Evolutionary conservation across 768 basidiomycete genomes (phyloP).

Genomic region (Calocera cornea): DNA sequence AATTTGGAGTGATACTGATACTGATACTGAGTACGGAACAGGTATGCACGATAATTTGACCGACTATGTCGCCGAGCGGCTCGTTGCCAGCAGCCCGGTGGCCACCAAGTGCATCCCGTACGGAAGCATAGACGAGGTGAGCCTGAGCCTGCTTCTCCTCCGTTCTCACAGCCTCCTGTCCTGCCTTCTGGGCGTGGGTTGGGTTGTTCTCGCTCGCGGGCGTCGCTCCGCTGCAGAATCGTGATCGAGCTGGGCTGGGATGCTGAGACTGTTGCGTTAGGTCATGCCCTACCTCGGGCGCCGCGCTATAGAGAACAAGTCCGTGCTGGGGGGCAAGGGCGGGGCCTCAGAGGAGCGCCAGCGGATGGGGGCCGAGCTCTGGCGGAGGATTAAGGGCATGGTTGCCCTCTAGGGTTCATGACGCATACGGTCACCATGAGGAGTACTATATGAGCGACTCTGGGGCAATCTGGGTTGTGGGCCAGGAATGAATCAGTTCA

Average conservation of each 20-base stretch:
- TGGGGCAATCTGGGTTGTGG: no score
- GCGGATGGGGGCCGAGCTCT: conserved; percentile 42
- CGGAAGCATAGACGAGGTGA: conserved; percentile 12
- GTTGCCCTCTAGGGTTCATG: background rate
- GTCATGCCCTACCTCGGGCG: conserved; percentile 84
- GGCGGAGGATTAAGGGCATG: conserved; percentile 23
- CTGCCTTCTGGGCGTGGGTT: no score
- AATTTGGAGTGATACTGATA: background rate
- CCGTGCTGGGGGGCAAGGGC: conserved; percentile 47
- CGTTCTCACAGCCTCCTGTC: no score
- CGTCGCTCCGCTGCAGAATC: no score
- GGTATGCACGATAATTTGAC: conserved; percentile 82
- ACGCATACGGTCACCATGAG: no score
- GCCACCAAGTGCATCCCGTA: conserved; percentile 50
- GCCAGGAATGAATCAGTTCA: no score
- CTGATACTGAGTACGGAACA: conserved; percentile 24
- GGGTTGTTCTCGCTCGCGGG: no score
- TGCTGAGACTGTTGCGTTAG: conserved; percentile 25
- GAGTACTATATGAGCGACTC: no score
- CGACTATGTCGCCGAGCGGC: conserved; percentile 47
- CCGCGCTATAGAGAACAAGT: conserved; percentile 87
- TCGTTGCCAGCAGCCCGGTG: conserved; percentile 43
- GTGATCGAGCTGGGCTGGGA: background rate
- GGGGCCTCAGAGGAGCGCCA: conserved; percentile 49
- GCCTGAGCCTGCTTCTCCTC: background rate